Percentiles rank a stretch among this genome's conserved stretches.
Evolutionary conservation across 139 green algal genomes (phyloP).

Genomic region (Trebouxia sp.): DNA sequence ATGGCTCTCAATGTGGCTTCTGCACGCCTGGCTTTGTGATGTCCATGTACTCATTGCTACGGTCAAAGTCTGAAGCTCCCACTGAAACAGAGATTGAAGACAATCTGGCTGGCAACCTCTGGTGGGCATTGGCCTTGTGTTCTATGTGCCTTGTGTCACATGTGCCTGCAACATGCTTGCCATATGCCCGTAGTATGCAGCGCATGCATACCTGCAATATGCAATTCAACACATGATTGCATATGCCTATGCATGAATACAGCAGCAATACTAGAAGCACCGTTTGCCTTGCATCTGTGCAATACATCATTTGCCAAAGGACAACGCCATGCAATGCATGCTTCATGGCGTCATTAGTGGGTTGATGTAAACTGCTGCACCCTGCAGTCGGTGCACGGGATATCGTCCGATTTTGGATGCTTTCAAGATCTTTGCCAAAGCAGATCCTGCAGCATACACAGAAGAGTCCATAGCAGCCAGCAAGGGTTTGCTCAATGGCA

Average conservation of each 20-base stretch:
- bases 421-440: conserved; percentile 91
- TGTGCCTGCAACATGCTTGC: neutral
- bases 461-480: conserved; percentile 78
- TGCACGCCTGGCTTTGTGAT: conserved; percentile 99
- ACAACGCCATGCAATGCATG: too few species aligned
- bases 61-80: conserved; percentile 52
- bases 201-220: too few species aligned
- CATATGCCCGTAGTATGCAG: too few species aligned
- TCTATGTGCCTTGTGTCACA: neutral
- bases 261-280: too few species aligned
- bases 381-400: conserved; percentile 88
- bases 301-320: too few species aligned
- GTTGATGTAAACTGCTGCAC: too few species aligned
- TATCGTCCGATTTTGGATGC: conserved; percentile 97
- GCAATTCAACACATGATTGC: too few species aligned
- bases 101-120: conserved; percentile 92
- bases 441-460: conserved; percentile 62
- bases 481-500: conserved; percentile 35
- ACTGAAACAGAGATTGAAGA: conserved; percentile 93
- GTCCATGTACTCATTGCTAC: conserved; percentile 93
- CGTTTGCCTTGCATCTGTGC: too few species aligned
- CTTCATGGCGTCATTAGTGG: too few species aligned
- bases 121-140: conserved; percentile 47
- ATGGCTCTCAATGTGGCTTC: conserved; percentile 97
- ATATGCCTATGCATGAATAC: too few species aligned